Evolutionary conservation across 2,329 filamentous ascomycete genomes (phyloP).

Genomic region (Bipolaris zeicola): DNA sequence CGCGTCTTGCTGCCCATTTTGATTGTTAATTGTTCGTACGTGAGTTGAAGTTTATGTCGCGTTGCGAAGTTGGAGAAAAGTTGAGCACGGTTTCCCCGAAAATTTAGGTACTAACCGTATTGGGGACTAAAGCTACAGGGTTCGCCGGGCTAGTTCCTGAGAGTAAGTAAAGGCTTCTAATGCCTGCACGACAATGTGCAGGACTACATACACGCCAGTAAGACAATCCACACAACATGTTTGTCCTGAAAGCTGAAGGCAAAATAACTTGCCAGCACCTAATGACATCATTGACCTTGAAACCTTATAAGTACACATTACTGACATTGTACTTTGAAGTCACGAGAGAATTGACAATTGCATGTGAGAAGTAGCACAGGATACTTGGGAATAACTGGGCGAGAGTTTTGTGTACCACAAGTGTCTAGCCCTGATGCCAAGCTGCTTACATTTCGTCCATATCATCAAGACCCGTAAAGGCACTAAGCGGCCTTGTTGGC

Average conservation of each 20-base stretch:
- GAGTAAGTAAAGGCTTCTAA: neutral
- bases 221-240: neutral
- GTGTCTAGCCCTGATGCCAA: neutral
- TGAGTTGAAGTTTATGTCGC: slow-evolving; percentile 5
- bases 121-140: slow-evolving; percentile 3
- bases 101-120: slow-evolving; percentile 13
- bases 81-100: slow-evolving; percentile 13
- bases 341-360: neutral
- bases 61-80: slow-evolving; percentile 12
- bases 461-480: slow-evolving; percentile 12
- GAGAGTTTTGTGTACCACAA: neutral
- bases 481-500: slow-evolving; percentile 6
- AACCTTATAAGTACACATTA: neutral
- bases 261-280: neutral
- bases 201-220: neutral
- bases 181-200: neutral
- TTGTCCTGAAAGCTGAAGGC: neutral
- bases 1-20: slow-evolving; percentile 35
- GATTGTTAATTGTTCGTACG: neutral
- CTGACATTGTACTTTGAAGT: neutral
- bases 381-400: neutral
- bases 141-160: neutral
- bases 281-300: neutral
- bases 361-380: neutral
- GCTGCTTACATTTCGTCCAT: slow-evolving; percentile 5